Evolutionary conservation across 2,329 filamentous ascomycete genomes (phyloP).

Genomic region (Fusarium hainanense): DNA sequence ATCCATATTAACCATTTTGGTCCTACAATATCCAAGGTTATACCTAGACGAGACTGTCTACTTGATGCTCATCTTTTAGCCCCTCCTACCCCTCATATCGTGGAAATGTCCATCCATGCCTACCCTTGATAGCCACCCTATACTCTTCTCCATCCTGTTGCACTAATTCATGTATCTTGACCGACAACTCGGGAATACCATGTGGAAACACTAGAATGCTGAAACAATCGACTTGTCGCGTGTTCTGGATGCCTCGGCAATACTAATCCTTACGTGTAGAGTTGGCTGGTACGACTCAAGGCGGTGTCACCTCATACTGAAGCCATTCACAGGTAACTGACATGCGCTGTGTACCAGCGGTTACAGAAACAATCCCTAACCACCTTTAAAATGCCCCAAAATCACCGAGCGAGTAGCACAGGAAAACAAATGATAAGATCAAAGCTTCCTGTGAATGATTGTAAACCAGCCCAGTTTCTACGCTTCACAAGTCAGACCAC

Average conservation of each 20-base stretch:
- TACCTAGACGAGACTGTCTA: not conserved
- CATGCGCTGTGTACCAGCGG: conserved; percentile 18
- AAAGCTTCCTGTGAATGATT: not conserved
- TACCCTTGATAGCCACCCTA: conserved; percentile 18
- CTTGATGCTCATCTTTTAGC: not conserved
- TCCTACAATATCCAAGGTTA: not conserved
- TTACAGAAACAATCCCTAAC: conserved; percentile 15
- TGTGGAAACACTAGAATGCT: conserved; percentile 9
- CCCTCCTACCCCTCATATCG: not conserved
- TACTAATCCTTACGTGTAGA: conserved; percentile 12
- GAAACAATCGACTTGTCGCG: conserved; percentile 14
- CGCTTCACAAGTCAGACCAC: conserved; percentile 23
- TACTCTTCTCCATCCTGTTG: conserved; percentile 2
- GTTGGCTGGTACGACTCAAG: conserved; percentile 34
- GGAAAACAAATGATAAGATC: not conserved
- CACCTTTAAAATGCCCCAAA: not conserved
- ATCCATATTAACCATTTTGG: not conserved
- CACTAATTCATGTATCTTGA: not conserved
- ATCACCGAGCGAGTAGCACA: conserved; percentile 1
- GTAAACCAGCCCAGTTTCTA: conserved; percentile 1
- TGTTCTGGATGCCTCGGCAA: conserved; percentile 12
- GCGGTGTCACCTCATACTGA: conserved; percentile 37
- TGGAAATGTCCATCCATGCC: not conserved
- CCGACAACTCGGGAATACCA: conserved; percentile 6
- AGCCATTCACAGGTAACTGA: conserved; percentile 26